Evolutionary conservation across 306 rosid species (phyloP), one percentile per base, ranked within the genome.

Genomic region (Vigna reflexopilosa): DNA sequence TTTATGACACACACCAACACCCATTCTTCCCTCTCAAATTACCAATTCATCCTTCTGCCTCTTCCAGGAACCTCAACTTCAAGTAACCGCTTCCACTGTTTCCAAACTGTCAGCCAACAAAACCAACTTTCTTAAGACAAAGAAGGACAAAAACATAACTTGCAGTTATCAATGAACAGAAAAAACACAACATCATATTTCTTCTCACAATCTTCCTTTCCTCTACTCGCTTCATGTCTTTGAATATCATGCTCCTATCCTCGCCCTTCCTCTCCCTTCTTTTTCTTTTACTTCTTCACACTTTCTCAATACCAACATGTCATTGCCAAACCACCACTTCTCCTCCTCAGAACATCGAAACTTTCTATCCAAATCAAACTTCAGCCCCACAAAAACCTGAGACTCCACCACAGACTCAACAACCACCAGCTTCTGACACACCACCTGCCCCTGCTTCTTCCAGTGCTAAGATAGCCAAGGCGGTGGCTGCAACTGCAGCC

Each of bases 401-500:
- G 19, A 52, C 71, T 0, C 80, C 64, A n/a, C 40, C 77, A 3
- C 48, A 28, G 16, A 26, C 58, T 9, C 75, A 44, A 44, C 81
- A 55, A 58, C 51, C 1, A 9, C n/a, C 48, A 36, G 7, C 13
- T 9, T 14, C 1, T 59, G 15, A 13, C 42, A 6, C 16, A 14
- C 11, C 42, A 6, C 45, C 67, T 32, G 32, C 13, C 44, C 12
- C 14, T 4, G 22, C 45, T 7, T 66, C 89, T 9, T 71, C 89
- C 2, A 84, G 77, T 0, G 76, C 82, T 11, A 77, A 84, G 70
- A 81, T 95, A 34, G 92, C 75, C 0, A 87, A 51, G 38, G 96
- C 91, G 0, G 93, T 86, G 24, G 98, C 85, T 32, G 88, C 64
- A 7, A 91, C 98, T 7, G 98, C 93, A 2, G 98, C 87, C 4